These are phyloP conservation scores for Sistotremastrum suecicum DNA, from an alignment of 768 basidiomycete species.

Conservation along the genomic window DNA sequence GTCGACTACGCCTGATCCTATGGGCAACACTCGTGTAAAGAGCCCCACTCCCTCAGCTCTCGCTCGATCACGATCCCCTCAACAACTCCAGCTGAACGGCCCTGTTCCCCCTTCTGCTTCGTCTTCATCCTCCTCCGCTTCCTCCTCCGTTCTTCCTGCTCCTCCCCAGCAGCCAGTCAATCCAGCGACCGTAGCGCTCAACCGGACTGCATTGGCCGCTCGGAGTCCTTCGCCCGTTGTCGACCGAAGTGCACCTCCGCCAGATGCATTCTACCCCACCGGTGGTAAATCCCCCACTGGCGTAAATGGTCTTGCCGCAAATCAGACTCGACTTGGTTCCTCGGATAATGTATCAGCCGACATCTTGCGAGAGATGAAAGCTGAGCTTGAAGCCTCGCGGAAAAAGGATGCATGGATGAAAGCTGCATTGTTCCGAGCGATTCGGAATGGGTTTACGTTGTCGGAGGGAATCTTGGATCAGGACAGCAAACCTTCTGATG, in stretches of 20 bases:
- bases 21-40: conserved; percentile 29
- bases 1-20: not conserved
- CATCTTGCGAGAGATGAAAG: conserved; percentile 63
- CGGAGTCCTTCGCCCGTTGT: conserved; percentile 46
- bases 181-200: conserved; percentile 42
- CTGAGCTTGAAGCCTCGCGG: conserved; percentile 63
- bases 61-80: conserved; percentile 28
- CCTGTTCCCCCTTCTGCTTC: not conserved
- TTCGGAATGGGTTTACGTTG: conserved; percentile 59
- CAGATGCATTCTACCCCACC: conserved; percentile 44
- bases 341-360: conserved; percentile 63
- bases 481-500: conserved; percentile 13
- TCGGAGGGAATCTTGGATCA: conserved; percentile 20
- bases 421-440: conserved; percentile 61
- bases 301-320: conserved; percentile 27
- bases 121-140: too few species aligned
- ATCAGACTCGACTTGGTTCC: conserved; percentile 27
- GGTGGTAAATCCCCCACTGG: conserved; percentile 27
- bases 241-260: conserved; percentile 39
- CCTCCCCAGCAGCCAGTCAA: conserved; percentile 24
- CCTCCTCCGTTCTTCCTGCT: too few species aligned
- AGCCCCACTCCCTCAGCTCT: conserved; percentile 36
- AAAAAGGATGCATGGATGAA: conserved; percentile 79
- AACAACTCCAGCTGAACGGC: conserved; percentile 38
- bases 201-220: conserved; percentile 32